Percentiles rank a stretch among this genome's conserved stretches.
Evolutionary conservation across 208 protist genomes (phyloP).

Genomic region (Acanthamoeba pearcei): DNA sequence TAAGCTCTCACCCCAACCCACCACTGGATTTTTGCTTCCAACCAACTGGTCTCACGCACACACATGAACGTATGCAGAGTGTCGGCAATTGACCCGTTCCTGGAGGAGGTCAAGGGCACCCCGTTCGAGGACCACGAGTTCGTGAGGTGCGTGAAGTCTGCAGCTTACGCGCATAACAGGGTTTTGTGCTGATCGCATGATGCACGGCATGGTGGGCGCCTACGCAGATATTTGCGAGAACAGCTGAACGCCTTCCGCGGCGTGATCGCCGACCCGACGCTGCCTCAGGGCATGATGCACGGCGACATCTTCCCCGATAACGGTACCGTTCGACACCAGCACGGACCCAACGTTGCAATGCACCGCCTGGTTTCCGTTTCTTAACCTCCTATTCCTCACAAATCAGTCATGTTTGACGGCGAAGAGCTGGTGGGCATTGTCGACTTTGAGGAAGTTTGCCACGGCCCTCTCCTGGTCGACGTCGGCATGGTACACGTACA

Average conservation of each 20-base stretch:
- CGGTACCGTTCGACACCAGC: neutral
- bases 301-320: conserved; percentile 72
- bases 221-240: neutral
- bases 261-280: conserved; percentile 9
- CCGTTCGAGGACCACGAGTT: conserved; percentile 11
- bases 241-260: neutral
- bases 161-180: neutral
- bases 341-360: no score
- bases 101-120: conserved; percentile 55
- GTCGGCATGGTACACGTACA: conserved; percentile 37
- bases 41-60: neutral
- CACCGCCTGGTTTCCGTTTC: no score
- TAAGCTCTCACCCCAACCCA: neutral
- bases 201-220: neutral
- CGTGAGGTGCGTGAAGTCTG: neutral
- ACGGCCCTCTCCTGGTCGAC: conserved; percentile 22
- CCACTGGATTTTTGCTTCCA: neutral
- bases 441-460: conserved; percentile 68
- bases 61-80: neutral
- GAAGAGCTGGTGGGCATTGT: conserved; percentile 58
- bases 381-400: neutral
- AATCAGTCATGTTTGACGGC: neutral
- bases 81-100: conserved; percentile 22
- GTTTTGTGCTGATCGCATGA: neutral
- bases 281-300: conserved; percentile 55